A percentile compares a stretch with the other conserved stretches of the same genome.
phyloP scores from a whole-genome alignment of 2,329 filamentous ascomycete genomes.

The Didymella pinodella region DNA sequence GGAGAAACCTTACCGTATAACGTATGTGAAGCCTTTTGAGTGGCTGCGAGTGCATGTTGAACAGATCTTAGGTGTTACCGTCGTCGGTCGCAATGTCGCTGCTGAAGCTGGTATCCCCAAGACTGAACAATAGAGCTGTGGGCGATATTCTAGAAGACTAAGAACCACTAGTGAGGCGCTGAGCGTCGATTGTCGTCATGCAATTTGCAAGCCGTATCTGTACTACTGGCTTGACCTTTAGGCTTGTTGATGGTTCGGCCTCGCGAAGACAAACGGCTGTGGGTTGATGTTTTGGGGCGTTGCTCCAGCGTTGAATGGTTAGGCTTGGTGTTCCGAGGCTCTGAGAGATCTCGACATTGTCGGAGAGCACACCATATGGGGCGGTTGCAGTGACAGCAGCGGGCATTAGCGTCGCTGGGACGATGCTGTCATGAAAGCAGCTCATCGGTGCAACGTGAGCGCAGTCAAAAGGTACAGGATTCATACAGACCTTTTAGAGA shows the following conservation, averaged over 20 bases:
- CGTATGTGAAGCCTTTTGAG: not conserved
- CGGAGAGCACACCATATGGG: not conserved
- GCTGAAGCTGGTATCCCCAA: not conserved
- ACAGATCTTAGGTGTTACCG: not conserved
- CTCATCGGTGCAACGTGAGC: not conserved
- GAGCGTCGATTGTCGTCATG: not conserved
- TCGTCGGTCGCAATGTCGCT: not conserved
- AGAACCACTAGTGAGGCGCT: not conserved
- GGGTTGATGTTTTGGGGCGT: not conserved
- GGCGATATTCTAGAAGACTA: not conserved
- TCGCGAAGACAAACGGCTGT: not conserved
- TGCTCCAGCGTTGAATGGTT: not conserved
- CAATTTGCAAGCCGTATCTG: not conserved
- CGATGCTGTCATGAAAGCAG: not conserved
- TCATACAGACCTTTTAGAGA: not conserved
- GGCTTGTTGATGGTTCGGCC: not conserved
- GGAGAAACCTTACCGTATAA: not conserved
- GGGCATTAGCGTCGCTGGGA: not conserved
- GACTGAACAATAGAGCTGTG: not conserved
- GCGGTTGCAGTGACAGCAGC: not conserved
- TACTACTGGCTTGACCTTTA: not conserved
- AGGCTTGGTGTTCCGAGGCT: not conserved
- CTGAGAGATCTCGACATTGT: too few species aligned
- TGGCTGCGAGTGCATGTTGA: not conserved
- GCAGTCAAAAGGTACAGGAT: not conserved